Evolutionary conservation across 2,329 filamentous ascomycete genomes (phyloP), one percentile per base, ranked within the genome.

Genomic region (Fusarium equiseti): DNA sequence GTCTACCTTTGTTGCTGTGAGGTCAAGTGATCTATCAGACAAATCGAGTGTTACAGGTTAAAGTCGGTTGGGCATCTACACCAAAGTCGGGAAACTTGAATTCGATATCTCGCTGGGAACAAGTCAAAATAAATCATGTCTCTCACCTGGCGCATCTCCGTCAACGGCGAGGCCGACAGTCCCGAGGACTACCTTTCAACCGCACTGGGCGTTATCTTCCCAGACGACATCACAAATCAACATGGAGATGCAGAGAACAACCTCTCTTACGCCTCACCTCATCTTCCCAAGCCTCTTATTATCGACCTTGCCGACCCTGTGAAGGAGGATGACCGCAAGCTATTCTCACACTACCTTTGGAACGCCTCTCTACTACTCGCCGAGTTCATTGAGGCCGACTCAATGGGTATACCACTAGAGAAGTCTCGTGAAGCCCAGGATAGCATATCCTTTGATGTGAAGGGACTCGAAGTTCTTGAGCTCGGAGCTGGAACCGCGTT

Each of bases 261-360:
- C 20, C 84, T 93, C 35, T 73, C 89, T 31, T 93, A 92, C 80
- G 82, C 80, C 22, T 89, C 85, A 63, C 86, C 82, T 40, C 81
- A 82, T 63, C 81, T 88, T 18, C 84, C 82, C 18, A 77, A 75
- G 55, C 81, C 83, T 13, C 75, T 88, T 46, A 70, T 77, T 46
- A 80, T 88, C 72, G 79, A 80, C 11, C 81, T 87, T 20, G 79
- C 83, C 24, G 82, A 87, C 72, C 89, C 81, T 15, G 77, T 81
- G 32, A 81, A 78, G 32, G 87, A 90, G 58, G 79, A 84, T 31
- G 86, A 89, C 72, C 81, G 90, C 52, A 78, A 80, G 22, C 84
- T 93, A 46, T 93, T 92, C 76, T 89, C 89, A 66, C 91, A 94
- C 76, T 92, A 90, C 77, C 80, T 93, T 27, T 94, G 91, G 91